Evolutionary conservation across 257 asterid genomes (phyloP).

Genomic region (Ilex aquifolium): DNA sequence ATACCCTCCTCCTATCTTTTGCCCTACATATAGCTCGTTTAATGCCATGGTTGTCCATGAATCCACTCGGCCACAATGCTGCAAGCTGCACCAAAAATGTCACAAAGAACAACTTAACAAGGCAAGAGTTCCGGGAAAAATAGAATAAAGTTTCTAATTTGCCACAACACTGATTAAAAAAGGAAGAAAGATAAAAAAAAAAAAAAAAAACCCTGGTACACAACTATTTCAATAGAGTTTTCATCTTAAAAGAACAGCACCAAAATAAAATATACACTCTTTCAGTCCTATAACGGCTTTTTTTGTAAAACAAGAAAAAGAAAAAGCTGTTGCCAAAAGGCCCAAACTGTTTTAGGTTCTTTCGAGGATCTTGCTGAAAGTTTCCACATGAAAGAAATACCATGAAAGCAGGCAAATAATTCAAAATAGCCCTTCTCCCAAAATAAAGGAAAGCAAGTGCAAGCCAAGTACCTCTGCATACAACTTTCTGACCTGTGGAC

Average conservation of each 20-base stretch:
- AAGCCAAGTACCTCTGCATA: conserved; percentile 80
- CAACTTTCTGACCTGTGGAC: conserved; percentile 84
- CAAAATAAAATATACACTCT: no score
- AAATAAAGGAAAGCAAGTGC: neutral
- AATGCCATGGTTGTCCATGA: conserved; percentile 85
- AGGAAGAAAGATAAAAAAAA: neutral
- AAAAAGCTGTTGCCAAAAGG: no score
- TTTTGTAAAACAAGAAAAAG: neutral
- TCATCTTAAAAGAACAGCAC: no score
- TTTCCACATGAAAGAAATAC: no score
- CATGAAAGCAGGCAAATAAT: no score
- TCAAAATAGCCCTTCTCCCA: no score
- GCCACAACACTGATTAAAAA: neutral
- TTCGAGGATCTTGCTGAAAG: no score
- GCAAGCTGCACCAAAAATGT: conserved; percentile 52
- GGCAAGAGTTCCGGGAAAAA: no score
- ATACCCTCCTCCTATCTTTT: conserved; percentile 60
- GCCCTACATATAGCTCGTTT: conserved; percentile 83
- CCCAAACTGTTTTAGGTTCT: no score
- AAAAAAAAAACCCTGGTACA: no score
- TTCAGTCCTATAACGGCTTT: neutral
- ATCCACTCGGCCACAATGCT: conserved; percentile 86
- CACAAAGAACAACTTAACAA: neutral
- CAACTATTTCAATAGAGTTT: no score
- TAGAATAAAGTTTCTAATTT: no score